Base-by-base conservation (phyloP, 495 filamentous ascomycete species). In the Penicillium coffeae region DNA sequence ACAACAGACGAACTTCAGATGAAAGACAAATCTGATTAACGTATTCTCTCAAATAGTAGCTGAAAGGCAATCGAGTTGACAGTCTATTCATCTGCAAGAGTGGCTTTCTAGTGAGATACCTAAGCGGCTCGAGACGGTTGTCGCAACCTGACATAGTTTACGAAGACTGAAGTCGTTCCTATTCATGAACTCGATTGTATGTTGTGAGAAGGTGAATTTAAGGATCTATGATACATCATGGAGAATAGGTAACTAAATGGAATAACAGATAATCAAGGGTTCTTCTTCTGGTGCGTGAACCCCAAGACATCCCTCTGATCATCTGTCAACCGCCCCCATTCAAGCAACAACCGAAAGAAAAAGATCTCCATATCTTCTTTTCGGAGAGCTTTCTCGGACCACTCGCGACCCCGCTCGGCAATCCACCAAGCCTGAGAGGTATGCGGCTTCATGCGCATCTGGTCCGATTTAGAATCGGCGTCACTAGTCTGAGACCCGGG, bases 281-380 rank as follows among this genome's bases (percentile, higher is more conserved):
- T 10, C 5, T 30, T 10, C 25, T 4, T 30, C 10, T 30, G 25
- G 25, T 30, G 10, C 39, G 47, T 58, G 69, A 78, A 88, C 2
- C 78, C 79, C 45, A 83, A 55, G 18, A 71, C 66, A 48, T 87
- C 81, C 58, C 86, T 70, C 34, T 68, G 52, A 47, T 87, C 84
- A 64, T 85, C 74, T 8, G 82, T 74, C 10, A 88, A 52, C 35
- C 85, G 66, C 1, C 77, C 85, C 83, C 84, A 92, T 67, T 92
- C 89, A 34, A 92, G 62, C 48, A 91, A 60, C 48, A 94, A 58
- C 38, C 89, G 67, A 63, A 90, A 92, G 58, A 91, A 74, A 58
- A 92, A 94, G 21, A 91, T 77, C 64, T 89, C 83, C 83, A 87
- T 89, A 60, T 94, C 89, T 68, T 90, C 86, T 52, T 78, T 83